Evolutionary conservation across 176 grass and related monocot genomes (phyloP), one percentile per base, ranked within the genome.

Genomic region (Cocos nucifera): DNA sequence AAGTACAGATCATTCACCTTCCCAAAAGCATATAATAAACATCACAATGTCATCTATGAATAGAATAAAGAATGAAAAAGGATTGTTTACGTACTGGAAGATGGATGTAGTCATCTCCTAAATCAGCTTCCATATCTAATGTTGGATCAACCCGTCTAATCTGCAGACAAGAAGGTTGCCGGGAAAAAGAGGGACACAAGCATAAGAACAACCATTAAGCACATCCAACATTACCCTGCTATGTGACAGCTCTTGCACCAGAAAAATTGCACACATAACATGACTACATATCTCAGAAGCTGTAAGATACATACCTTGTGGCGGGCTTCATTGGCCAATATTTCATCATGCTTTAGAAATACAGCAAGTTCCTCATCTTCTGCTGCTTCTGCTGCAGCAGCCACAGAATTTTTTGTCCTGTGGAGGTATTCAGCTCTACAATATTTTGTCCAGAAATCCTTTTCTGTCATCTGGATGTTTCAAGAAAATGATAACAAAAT

Each of bases 101-200:
- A 82, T 96, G 92, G 51, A 85, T 87, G 79, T 96, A 96, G 71
- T 96, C 87, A 72, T 96, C 92, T 19, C 92, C 87, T 58, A 54
- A 58, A 63, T 96, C 92, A 66, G 92, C 92, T 83, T 90, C 92
- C 92, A 96, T 96, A 64, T 96, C 92, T 75, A 96, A 72, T 12
- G 92, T 96, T 69, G 92, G 92, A 66, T 96, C 92, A 16, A 96
- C 87, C 71, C 56, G 86, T 79, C 79, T 96, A 65, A 96, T 96
- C 92, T 96, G 83, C 73, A 80, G 51, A 19, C 73, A 79, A 66
- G 6, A 16, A 27, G 76, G 66, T 3, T 44, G 26, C 0, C 24
- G 51, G 15, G 25, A 44, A 17, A 12, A 51, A 2, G 17, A 49
- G 4, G 17, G 21, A 27, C 4, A 23, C 39, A 57, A 49, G 14